phyloP scores from a whole-genome alignment of 129 eudicot genomes.

The Calendula officinalis region DNA sequence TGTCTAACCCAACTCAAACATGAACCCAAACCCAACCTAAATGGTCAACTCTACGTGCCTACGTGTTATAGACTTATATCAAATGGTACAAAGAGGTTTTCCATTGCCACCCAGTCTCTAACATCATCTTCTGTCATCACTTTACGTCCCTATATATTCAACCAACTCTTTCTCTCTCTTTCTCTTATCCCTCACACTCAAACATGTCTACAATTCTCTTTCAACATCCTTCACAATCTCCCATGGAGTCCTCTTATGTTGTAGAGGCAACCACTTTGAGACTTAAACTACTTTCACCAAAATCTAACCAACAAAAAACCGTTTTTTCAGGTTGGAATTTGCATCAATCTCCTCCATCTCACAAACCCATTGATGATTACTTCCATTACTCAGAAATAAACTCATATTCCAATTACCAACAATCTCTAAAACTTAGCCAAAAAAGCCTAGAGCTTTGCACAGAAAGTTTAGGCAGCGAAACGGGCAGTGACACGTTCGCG shows the following conservation, averaged over 20 bases:
- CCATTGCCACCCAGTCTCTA: conserved; percentile 29
- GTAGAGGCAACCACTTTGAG: conserved; percentile 43
- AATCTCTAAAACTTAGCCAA: conserved; percentile 45
- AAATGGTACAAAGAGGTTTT: conserved; percentile 47
- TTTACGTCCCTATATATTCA: conserved; percentile 57
- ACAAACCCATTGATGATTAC: conserved; percentile 16
- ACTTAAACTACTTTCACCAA: conserved; percentile 51
- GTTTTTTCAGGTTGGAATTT: conserved; percentile 26
- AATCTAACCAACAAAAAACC: conserved; percentile 12
- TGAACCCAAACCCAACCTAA: too few species aligned
- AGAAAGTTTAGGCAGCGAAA: conserved; percentile 79
- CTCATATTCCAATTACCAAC: conserved; percentile 28
- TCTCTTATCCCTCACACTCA: conserved; percentile 52
- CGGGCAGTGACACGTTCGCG: conserved; percentile 46
- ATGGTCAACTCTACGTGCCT: too few species aligned
- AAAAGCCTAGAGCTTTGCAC: conserved; percentile 78
- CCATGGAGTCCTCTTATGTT: conserved; percentile 37
- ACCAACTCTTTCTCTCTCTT: conserved; percentile 38
- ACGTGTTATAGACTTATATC: neutral
- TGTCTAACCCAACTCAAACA: too few species aligned
- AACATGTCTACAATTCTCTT: conserved; percentile 58
- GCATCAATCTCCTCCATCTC: conserved; percentile 33
- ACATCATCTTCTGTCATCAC: conserved; percentile 30
- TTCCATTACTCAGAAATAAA: conserved; percentile 7
- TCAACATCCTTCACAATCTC: conserved; percentile 41